Percentiles rank a stretch among this genome's conserved stretches.
phyloP scores from a whole-genome alignment of 1,284 basidiomycete genomes.

The Volvariella volvacea region DNA sequence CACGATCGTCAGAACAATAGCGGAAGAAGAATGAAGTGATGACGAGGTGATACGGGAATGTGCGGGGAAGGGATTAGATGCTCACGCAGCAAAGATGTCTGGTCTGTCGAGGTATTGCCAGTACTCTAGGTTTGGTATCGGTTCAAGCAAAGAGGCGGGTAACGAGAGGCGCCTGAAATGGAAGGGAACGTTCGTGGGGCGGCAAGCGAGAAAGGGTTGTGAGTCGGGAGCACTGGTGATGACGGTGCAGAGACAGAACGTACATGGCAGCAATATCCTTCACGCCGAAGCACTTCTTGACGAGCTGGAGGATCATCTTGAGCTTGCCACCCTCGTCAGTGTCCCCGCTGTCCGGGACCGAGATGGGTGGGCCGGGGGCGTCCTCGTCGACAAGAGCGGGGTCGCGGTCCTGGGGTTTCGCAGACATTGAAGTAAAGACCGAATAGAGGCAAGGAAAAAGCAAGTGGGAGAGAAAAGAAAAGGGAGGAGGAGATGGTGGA shows the following conservation, averaged over 20 bases:
- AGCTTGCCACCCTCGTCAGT: slow-evolving; percentile 83
- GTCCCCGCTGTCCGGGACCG: slow-evolving; percentile 70
- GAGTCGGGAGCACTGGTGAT: too few species aligned
- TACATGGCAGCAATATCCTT: slow-evolving; percentile 91
- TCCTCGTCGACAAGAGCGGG: slow-evolving; percentile 38
- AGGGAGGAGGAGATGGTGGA: neutral
- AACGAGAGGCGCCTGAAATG: slow-evolving; percentile 73
- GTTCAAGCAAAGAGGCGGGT: slow-evolving; percentile 85
- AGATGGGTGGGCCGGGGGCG: slow-evolving; percentile 51
- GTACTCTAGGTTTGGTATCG: slow-evolving; percentile 91
- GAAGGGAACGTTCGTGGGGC: slow-evolving; percentile 5
- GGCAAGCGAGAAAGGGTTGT: neutral
- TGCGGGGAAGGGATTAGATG: slow-evolving; percentile 10
- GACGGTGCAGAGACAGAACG: slow-evolving; percentile 20
- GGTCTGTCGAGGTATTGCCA: slow-evolving; percentile 95
- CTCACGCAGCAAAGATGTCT: slow-evolving; percentile 86
- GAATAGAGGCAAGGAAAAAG: too few species aligned
- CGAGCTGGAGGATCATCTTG: slow-evolving; percentile 83
- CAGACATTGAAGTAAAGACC: neutral
- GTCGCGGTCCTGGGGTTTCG: neutral
- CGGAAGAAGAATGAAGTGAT: too few species aligned
- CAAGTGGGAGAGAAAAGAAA: neutral
- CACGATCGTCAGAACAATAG: neutral
- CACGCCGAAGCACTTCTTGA: slow-evolving; percentile 83
- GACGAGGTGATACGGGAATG: neutral